Evolutionary conservation across 805 yeast genomes (phyloP).

Genomic region (Ogataea naganishii): DNA sequence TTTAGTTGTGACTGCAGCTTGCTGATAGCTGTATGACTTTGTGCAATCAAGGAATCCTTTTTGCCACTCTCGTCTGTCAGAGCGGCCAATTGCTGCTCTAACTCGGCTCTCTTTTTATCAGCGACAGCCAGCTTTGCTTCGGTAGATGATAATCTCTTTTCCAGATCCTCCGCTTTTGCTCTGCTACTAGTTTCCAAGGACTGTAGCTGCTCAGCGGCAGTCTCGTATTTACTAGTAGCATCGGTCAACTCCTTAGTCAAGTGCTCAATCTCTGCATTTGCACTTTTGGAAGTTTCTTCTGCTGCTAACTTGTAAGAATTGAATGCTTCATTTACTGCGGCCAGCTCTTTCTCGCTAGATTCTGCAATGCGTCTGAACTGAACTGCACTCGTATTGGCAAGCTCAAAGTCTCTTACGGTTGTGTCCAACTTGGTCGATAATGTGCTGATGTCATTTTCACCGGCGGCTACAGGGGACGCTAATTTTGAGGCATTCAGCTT

Average conservation of each 20-base stretch:
- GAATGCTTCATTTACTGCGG: conserved; percentile 43
- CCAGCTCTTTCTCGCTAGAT: conserved; percentile 60
- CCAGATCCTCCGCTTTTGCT: too few species aligned
- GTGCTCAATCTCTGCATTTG: too few species aligned
- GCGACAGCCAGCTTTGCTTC: conserved; percentile 2
- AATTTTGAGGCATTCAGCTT: conserved; percentile 13
- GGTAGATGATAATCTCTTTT: too few species aligned
- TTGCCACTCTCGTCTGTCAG: conserved; percentile 7
- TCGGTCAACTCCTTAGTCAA: too few species aligned
- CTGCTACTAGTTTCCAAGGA: too few species aligned
- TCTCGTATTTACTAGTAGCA: too few species aligned
- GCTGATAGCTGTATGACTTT: too few species aligned
- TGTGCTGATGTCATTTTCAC: conserved; percentile 14
- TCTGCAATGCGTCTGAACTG: conserved; percentile 55
- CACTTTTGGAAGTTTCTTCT: too few species aligned
- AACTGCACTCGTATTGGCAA: conserved; percentile 48
- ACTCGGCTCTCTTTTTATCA: conserved; percentile 6
- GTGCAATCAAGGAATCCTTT: too few species aligned
- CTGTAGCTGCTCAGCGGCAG: too few species aligned
- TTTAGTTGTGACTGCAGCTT: too few species aligned
- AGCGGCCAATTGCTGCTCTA: conserved; percentile 9
- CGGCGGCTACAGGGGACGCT: too few species aligned
- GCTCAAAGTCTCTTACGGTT: conserved; percentile 44
- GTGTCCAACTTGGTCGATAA: conserved; percentile 24
- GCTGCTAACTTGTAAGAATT: conserved; percentile 32